Percentiles rank a stretch among this genome's conserved stretches.
These are phyloP conservation scores for Jatropha podagrica DNA, from an alignment of 441 rosid species.

Conservation along the genomic window DNA sequence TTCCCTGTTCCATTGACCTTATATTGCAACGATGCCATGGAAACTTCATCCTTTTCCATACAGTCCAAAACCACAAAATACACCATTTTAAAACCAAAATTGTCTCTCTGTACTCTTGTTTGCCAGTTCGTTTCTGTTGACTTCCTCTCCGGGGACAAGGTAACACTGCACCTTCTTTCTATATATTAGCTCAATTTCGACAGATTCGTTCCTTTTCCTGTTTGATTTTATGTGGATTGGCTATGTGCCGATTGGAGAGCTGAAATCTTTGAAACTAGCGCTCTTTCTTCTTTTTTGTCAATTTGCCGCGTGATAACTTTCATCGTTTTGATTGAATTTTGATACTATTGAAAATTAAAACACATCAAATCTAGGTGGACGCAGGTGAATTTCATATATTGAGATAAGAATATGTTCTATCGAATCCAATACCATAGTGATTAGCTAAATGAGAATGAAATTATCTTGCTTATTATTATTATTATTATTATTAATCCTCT, in stretches of 20 bases:
- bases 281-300: background rate
- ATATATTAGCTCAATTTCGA: background rate
- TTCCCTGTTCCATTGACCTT: background rate
- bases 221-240: no score
- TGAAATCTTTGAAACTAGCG: background rate
- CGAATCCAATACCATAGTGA: no score
- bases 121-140: background rate
- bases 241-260: background rate
- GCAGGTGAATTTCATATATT: no score
- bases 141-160: constrained; percentile 7
- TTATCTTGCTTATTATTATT: no score
- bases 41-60: background rate
- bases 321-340: background rate
- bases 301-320: background rate
- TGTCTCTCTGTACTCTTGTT: background rate
- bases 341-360: background rate
- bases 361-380: no score
- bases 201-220: background rate
- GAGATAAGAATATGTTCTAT: no score
- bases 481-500: no score
- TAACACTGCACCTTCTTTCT: background rate
- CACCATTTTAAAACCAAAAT: no score
- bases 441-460: no score
- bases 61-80: background rate
- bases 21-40: background rate